These are phyloP conservation scores for Solanum infundibuliforme DNA, from an alignment of 257 asterid genomes.

Conservation along the genomic window DNA sequence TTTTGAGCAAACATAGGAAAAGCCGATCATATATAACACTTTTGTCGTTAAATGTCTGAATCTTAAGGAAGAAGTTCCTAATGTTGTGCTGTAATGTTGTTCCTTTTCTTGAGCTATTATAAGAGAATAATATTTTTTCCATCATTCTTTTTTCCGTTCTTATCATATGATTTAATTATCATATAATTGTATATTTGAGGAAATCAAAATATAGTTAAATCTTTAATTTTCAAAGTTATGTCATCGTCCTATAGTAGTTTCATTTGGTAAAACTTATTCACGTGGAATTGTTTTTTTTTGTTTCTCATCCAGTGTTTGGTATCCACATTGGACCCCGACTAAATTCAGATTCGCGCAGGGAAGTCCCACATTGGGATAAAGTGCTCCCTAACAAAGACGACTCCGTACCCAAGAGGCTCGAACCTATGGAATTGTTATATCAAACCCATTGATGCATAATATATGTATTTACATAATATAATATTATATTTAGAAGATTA, in stretches of 20 bases:
- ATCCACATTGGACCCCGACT: too few species aligned
- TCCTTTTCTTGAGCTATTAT: background rate
- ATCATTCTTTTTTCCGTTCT: background rate
- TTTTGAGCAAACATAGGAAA: background rate
- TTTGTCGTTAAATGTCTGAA: background rate
- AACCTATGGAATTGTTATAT: too few species aligned
- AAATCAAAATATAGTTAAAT: background rate
- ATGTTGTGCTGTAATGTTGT: background rate
- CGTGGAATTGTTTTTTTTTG: background rate
- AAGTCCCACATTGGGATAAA: too few species aligned
- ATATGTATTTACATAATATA: too few species aligned
- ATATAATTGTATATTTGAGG: background rate
- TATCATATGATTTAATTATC: background rate
- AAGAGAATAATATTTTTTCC: background rate
- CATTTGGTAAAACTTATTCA: background rate
- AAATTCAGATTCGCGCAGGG: fast-evolving
- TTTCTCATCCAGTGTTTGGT: fast-evolving
- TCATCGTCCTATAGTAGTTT: background rate
- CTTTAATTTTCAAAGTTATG: background rate
- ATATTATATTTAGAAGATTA: too few species aligned
- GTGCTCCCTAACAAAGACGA: too few species aligned
- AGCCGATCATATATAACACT: background rate
- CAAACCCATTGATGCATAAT: too few species aligned
- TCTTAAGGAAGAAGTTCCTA: background rate
- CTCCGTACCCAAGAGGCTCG: too few species aligned